phyloP scores from a whole-genome alignment of 371 early-diverging fungal species.

The Circinella minor region DNA sequence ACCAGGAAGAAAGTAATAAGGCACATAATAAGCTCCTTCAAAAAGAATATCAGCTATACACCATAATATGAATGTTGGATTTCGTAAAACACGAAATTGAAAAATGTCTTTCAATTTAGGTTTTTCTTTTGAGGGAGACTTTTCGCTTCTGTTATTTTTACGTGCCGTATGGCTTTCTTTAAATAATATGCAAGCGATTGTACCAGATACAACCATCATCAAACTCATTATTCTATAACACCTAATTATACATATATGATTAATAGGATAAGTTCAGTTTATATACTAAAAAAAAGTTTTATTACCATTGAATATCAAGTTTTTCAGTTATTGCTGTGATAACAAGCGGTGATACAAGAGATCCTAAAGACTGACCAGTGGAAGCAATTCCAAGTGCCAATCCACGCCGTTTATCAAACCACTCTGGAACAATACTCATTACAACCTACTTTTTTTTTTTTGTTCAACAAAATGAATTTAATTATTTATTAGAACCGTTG shows the following conservation, averaged over 20 bases:
- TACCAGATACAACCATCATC: slow-evolving; percentile 37
- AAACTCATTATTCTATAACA: slow-evolving; percentile 46
- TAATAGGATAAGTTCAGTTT: background rate
- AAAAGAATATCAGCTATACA: slow-evolving; percentile 35
- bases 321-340: slow-evolving; percentile 52
- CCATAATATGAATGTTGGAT: slow-evolving; percentile 39
- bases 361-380: slow-evolving; percentile 74
- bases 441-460: slow-evolving; percentile 19
- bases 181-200: slow-evolving; percentile 33
- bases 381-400: slow-evolving; percentile 76
- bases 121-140: background rate
- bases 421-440: slow-evolving; percentile 63
- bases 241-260: slow-evolving; percentile 1
- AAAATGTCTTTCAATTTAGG: slow-evolving; percentile 18
- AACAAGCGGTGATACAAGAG: slow-evolving; percentile 64
- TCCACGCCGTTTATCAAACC: slow-evolving; percentile 67
- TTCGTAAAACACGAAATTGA: slow-evolving; percentile 38
- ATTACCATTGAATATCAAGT: slow-evolving; percentile 53
- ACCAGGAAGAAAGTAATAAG: slow-evolving; percentile 53
- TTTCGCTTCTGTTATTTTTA: background rate
- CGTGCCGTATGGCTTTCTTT: slow-evolving; percentile 16
- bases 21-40: slow-evolving; percentile 52
- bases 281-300: background rate
- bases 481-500: background rate
- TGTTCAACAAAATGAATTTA: too few relatives aligned